Conservation (phyloP, 352 stramenopile species). For the Globisporangium nodosum region DNA sequence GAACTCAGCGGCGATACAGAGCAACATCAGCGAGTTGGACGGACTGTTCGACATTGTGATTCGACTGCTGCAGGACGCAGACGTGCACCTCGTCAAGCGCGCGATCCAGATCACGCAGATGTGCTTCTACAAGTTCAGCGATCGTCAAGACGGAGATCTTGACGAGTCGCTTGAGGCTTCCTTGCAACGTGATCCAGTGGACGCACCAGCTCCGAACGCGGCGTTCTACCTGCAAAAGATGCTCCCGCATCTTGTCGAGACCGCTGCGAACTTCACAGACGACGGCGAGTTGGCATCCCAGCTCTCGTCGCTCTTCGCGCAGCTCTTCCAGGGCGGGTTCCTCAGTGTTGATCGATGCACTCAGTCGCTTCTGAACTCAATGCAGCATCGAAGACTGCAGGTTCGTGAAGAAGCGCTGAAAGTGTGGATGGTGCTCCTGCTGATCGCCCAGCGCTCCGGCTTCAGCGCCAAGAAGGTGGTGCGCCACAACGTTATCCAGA, state of each 20-base stretch:
- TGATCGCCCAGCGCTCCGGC: slow-evolving; percentile 21
- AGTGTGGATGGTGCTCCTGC: slow-evolving; percentile 49
- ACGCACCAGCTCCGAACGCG: background rate
- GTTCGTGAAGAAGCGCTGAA: slow-evolving; percentile 56
- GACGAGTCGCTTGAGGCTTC: background rate
- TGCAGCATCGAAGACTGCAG: slow-evolving; percentile 49
- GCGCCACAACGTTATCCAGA: slow-evolving; percentile 21
- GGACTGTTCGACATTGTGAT: slow-evolving; percentile 39
- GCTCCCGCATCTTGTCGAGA: slow-evolving; percentile 46
- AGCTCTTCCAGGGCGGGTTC: slow-evolving; percentile 29
- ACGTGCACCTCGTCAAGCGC: slow-evolving; percentile 63
- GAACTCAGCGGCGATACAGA: slow-evolving; percentile 11
- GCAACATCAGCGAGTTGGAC: slow-evolving; percentile 19
- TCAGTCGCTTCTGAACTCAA: slow-evolving; percentile 22
- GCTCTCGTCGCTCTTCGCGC: slow-evolving; percentile 23
- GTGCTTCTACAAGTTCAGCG: slow-evolving; percentile 41
- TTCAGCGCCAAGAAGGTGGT: slow-evolving; percentile 12
- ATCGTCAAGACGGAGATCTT: slow-evolving; percentile 2
- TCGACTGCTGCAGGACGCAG: slow-evolving; percentile 55
- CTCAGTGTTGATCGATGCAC: slow-evolving; percentile 16
- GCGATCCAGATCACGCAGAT: slow-evolving; percentile 51
- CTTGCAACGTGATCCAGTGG: background rate
- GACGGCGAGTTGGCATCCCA: slow-evolving; percentile 41
- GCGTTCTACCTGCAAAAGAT: slow-evolving; percentile 37
- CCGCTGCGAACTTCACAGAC: slow-evolving; percentile 45